Conservation (phyloP, 1,284 basidiomycete species). For the Rhizoctonia solani region DNA sequence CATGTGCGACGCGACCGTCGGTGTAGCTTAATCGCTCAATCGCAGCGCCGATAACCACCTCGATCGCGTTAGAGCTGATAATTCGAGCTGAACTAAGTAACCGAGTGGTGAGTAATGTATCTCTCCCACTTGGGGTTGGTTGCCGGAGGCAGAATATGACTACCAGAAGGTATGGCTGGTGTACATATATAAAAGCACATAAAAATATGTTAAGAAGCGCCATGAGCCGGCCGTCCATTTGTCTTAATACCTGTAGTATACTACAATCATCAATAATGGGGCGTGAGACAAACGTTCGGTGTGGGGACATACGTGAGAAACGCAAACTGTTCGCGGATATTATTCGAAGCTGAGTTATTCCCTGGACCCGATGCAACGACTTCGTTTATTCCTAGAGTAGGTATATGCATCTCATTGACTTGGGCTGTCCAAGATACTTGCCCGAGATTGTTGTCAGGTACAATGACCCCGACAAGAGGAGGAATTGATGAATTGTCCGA, state of each 20-base stretch:
- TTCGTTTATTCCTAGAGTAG: slow-evolving; percentile 2
- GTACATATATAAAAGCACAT: slow-evolving; percentile 9
- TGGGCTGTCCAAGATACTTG: slow-evolving; percentile 15
- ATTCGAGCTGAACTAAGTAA: slow-evolving; percentile 48
- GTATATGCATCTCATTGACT: slow-evolving; percentile 22
- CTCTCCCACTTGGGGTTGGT: slow-evolving; percentile 49
- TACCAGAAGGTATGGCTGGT: background rate
- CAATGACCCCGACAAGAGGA: background rate
- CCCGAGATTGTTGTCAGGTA: background rate
- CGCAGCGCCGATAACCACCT: slow-evolving; percentile 51
- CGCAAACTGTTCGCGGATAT: background rate
- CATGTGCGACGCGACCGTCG: slow-evolving; percentile 51
- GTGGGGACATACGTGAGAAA: slow-evolving; percentile 19
- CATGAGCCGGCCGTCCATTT: slow-evolving; percentile 54
- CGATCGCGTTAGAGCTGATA: slow-evolving; percentile 49
- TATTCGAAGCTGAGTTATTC: background rate
- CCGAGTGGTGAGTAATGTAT: slow-evolving; percentile 51
- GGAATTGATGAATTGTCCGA: slow-evolving; percentile 2
- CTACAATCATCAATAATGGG: too few species aligned
- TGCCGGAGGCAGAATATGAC: background rate
- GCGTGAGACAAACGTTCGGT: background rate
- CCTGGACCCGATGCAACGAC: background rate
- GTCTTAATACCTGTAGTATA: slow-evolving; percentile 42
- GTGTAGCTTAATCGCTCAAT: slow-evolving; percentile 50
- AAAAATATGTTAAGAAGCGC: slow-evolving; percentile 50